phyloP scores from a whole-genome alignment of 106 monocot species.

The Ottelia alismoides region DNA sequence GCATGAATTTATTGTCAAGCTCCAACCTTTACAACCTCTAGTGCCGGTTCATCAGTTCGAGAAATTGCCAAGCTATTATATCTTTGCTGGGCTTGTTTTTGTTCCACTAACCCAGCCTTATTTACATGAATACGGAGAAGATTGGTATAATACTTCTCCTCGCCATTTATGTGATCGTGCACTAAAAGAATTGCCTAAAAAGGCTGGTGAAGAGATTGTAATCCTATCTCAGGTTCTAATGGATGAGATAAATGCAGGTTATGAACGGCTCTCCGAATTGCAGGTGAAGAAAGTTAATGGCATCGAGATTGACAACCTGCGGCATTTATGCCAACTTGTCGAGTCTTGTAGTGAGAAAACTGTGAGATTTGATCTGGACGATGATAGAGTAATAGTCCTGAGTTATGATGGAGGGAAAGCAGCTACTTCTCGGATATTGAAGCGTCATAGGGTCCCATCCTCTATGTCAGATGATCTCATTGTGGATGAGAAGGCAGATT shows the following conservation, averaged over 20 bases:
- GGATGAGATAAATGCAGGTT: slow-evolving; percentile 95
- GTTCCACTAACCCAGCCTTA: slow-evolving; percentile 93
- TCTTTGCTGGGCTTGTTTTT: slow-evolving; percentile 96
- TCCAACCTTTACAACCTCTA: slow-evolving; percentile 82
- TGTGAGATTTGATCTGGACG: slow-evolving; percentile 89
- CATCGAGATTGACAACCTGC: slow-evolving; percentile 73
- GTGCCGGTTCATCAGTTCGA: slow-evolving; percentile 99
- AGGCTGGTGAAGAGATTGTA: slow-evolving; percentile 74
- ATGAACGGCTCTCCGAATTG: slow-evolving; percentile 75
- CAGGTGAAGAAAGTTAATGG: slow-evolving; percentile 96
- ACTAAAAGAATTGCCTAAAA: slow-evolving; percentile 76
- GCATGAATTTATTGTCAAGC: slow-evolving; percentile 62
- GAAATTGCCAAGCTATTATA: slow-evolving; percentile 88
- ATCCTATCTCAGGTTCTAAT: slow-evolving; percentile 98
- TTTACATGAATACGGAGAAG: slow-evolving; percentile 98
- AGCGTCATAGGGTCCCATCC: slow-evolving; percentile 74
- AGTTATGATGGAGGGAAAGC: slow-evolving; percentile 53
- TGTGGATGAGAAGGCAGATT: slow-evolving; percentile 12
- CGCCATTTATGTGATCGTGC: slow-evolving; percentile 94
- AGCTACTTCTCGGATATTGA: slow-evolving; percentile 74
- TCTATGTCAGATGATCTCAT: slow-evolving; percentile 67
- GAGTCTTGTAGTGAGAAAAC: slow-evolving; percentile 55
- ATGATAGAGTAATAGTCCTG: slow-evolving; percentile 81
- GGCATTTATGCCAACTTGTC: slow-evolving; percentile 68
- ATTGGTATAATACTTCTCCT: slow-evolving; percentile 96